A percentile compares a stretch with the other conserved stretches of the same genome.
Evolutionary conservation across 2,329 filamentous ascomycete genomes (phyloP).

Genomic region (Ampelomyces quisqualis): DNA sequence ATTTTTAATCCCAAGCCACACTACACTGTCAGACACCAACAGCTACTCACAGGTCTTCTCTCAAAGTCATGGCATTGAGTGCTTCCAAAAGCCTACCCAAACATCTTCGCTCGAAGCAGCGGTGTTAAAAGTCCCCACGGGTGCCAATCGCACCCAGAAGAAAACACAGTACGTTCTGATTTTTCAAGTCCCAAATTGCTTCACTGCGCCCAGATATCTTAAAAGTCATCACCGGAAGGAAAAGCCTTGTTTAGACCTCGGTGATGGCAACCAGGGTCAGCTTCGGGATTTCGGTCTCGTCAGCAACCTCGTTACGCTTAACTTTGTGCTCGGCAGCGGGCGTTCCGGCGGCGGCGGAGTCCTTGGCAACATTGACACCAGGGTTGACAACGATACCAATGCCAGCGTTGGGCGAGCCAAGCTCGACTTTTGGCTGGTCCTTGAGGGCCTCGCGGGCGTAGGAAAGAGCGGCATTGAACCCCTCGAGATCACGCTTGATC

Average conservation of each 20-base stretch:
- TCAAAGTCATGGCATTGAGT: conserved; percentile 1
- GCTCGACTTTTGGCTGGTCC: conserved; percentile 52
- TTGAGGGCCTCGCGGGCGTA: conserved; percentile 51
- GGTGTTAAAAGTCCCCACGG: conserved; percentile 4
- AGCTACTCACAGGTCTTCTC: conserved; percentile 2
- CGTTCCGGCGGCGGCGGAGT: conserved; percentile 42
- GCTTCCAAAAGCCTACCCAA: neutral
- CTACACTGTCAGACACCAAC: neutral
- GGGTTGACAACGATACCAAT: conserved; percentile 43
- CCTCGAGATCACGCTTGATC: conserved; percentile 52
- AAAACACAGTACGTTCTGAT: conserved; percentile 3
- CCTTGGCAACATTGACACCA: conserved; percentile 42
- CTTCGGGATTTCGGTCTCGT: conserved; percentile 37
- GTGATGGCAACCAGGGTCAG: conserved; percentile 46
- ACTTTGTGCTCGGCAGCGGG: conserved; percentile 13
- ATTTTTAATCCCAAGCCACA: neutral
- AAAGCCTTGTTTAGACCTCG: conserved; percentile 31
- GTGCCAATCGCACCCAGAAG: neutral
- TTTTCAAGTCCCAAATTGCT: conserved; percentile 3
- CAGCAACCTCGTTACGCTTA: conserved; percentile 31
- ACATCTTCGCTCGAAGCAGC: conserved; percentile 4
- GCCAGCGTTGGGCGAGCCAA: conserved; percentile 51
- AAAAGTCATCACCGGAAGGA: conserved; percentile 1
- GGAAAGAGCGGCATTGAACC: conserved; percentile 52
- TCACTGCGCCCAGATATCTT: conserved; percentile 4